Evolutionary conservation across 768 basidiomycete species (phyloP), one percentile per base, ranked within the genome.

Genomic region (Calvatia gigantea): DNA sequence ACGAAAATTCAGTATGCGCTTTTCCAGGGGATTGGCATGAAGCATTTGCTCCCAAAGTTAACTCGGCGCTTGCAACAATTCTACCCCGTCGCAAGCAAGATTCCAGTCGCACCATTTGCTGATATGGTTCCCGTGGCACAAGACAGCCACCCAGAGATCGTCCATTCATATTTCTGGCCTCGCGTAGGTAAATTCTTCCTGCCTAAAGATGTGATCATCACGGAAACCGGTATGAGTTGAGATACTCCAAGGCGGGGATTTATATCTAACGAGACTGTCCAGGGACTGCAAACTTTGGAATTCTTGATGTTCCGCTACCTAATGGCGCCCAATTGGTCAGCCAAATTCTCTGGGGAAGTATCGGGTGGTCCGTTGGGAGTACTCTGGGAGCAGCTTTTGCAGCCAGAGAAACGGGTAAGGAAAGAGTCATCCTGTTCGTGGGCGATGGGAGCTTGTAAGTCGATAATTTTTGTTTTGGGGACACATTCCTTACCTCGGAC

Each of bases 301-400:
- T 96, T 44, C 67, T 94, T 37, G 91, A 91, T 58, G 79, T 92
- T 28, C 84, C 86, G 1, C 71, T 96, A 9, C 95, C 95, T 0
- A 75, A 82, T n/a, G 76, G 82, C 42, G 73, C 85, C 0, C 68
- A 84, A 4, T 83, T 87, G 55, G 58, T 92, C 35, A 82, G 78
- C 58, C 92, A 94, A 70, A 83, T 96, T 48, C 71, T 97, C 4
- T 97, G 90, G 86, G 94, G 95, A 47, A 87, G 87, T 56, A 97
- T 98, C 61, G 95, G 95, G 0, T 97, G 88, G 87, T 84, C 87
- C 15, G 83, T 89, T 37, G 91, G 91, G 74, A 67, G 42, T 79
- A 82, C 15, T 31, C 79, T 94, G 0, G 93, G 94, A 29, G 87
- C 87, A 5, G 88, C 91, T 2, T 73, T 95, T 29, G 95, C 89